A percentile compares a stretch with the other conserved stretches of the same genome.
phyloP scores from a whole-genome alignment of 805 yeast genomes.

The Wickerhamia fluorescens region DNA sequence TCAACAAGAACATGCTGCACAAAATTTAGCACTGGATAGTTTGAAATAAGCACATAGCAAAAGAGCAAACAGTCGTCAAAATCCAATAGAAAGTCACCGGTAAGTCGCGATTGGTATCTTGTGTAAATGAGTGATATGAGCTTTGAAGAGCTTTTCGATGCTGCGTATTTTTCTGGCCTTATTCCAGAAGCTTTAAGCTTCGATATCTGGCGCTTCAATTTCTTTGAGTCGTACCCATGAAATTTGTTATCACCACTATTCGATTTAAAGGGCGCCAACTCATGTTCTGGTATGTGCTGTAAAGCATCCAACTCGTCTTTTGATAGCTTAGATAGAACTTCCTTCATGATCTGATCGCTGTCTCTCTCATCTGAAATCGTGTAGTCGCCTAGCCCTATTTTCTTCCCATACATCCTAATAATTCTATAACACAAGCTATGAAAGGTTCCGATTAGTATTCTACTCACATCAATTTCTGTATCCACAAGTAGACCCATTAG shows the following conservation, averaged over 20 bases:
- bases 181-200: slow-evolving; percentile 49
- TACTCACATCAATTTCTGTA: slow-evolving; percentile 29
- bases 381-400: slow-evolving; percentile 38
- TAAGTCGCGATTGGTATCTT: slow-evolving; percentile 46
- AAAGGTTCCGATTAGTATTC: slow-evolving; percentile 77
- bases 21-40: slow-evolving; percentile 39
- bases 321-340: slow-evolving; percentile 25
- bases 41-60: slow-evolving; percentile 43
- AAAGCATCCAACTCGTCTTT: slow-evolving; percentile 11
- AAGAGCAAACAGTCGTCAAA: slow-evolving; percentile 75
- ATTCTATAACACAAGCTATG: slow-evolving; percentile 73
- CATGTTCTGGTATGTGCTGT: slow-evolving; percentile 9
- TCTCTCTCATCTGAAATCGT: slow-evolving; percentile 65
- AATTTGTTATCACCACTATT: slow-evolving; percentile 7
- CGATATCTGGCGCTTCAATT: slow-evolving; percentile 43
- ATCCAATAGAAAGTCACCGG: slow-evolving; percentile 45
- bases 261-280: slow-evolving; percentile 8
- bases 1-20: slow-evolving; percentile 77
- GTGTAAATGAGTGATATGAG: slow-evolving; percentile 33
- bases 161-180: slow-evolving; percentile 33
- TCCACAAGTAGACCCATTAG: slow-evolving; percentile 30
- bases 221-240: slow-evolving; percentile 34
- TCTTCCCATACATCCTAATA: slow-evolving; percentile 47
- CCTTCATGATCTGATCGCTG: slow-evolving; percentile 37
- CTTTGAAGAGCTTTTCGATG: slow-evolving; percentile 6